Conservation (phyloP, 495 filamentous ascomycete species). For the Delitschia confertaspora region DNA sequence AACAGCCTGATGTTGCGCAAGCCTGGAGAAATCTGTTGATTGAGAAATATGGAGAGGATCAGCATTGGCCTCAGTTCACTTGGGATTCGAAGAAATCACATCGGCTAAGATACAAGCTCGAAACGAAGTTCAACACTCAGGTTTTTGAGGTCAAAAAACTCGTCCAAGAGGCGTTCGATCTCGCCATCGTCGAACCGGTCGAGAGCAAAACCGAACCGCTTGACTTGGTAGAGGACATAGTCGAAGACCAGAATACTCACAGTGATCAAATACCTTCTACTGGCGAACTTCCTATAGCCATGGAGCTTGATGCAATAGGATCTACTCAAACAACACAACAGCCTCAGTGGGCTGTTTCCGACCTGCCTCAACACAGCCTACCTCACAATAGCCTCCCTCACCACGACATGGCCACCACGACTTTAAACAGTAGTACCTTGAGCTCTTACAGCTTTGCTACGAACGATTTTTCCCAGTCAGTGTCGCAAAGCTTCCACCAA, state of each 20-base stretch:
- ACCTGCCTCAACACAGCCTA: conserved; percentile 13
- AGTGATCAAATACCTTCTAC: too few relatives aligned
- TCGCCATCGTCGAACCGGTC: conserved; percentile 16
- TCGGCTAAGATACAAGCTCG: conserved; percentile 21
- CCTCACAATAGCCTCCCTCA: conserved; percentile 10
- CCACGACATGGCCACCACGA: conserved; percentile 9
- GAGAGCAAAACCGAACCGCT: background rate
- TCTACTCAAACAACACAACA: conserved; percentile 14
- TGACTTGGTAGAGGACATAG: conserved; percentile 5
- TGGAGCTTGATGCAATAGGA: too few relatives aligned
- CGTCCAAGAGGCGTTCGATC: conserved; percentile 21
- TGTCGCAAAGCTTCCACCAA: conserved; percentile 20
- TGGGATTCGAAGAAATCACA: conserved; percentile 28
- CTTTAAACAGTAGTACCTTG: too few relatives aligned
- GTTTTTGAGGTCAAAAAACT: conserved; percentile 21
- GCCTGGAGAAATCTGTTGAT: conserved; percentile 20
- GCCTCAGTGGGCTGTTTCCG: conserved; percentile 19
- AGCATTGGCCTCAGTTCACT: conserved; percentile 22
- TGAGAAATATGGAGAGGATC: conserved; percentile 18
- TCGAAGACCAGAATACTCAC: too few relatives aligned
- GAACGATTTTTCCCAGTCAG: conserved; percentile 10
- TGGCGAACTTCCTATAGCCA: too few relatives aligned
- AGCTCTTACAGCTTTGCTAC: too few relatives aligned
- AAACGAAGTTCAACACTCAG: conserved; percentile 19
- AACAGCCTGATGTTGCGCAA: conserved; percentile 21